phyloP scores from a whole-genome alignment of 495 filamentous ascomycete species.

The Penicillium pancosmium region DNA sequence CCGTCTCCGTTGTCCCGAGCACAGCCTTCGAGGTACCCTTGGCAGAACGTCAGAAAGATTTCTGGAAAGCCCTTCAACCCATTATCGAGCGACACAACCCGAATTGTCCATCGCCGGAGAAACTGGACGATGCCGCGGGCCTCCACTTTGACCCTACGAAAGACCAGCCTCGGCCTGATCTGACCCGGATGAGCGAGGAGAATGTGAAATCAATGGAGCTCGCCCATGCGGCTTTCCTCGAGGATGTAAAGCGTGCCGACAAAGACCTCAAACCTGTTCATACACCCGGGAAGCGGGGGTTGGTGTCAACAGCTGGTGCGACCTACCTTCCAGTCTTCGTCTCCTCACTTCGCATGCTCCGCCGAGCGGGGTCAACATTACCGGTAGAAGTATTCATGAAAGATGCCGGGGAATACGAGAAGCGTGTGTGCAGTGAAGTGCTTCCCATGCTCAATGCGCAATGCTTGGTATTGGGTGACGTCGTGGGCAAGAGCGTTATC shows the following conservation, averaged over 20 bases:
- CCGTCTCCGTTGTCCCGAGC: slow-evolving; percentile 40
- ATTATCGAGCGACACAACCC: slow-evolving; percentile 38
- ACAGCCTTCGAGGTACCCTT: slow-evolving; percentile 44
- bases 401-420: slow-evolving; percentile 50
- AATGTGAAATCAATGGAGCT: slow-evolving; percentile 38
- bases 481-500: slow-evolving; percentile 43
- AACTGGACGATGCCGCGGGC: slow-evolving; percentile 23
- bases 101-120: slow-evolving; percentile 34
- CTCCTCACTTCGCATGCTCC: slow-evolving; percentile 58
- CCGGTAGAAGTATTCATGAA: slow-evolving; percentile 63
- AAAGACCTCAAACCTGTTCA: slow-evolving; percentile 45
- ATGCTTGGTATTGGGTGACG: slow-evolving; percentile 53
- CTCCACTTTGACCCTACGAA: slow-evolving; percentile 40
- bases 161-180: slow-evolving; percentile 35
- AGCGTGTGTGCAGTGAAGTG: slow-evolving; percentile 52
- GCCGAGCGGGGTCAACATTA: slow-evolving; percentile 55
- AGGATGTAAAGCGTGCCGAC: slow-evolving; percentile 30
- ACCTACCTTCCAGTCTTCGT: slow-evolving; percentile 51
- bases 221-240: slow-evolving; percentile 48
- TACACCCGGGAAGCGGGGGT: slow-evolving; percentile 49
- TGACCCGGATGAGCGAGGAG: slow-evolving; percentile 37
- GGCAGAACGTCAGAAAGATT: slow-evolving; percentile 40
- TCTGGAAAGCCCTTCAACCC: slow-evolving; percentile 43
- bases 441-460: slow-evolving; percentile 54
- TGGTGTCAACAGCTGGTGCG: slow-evolving; percentile 56